phyloP scores from a whole-genome alignment of 2,329 filamentous ascomycete genomes.

The Trichoderma koningiopsis region DNA sequence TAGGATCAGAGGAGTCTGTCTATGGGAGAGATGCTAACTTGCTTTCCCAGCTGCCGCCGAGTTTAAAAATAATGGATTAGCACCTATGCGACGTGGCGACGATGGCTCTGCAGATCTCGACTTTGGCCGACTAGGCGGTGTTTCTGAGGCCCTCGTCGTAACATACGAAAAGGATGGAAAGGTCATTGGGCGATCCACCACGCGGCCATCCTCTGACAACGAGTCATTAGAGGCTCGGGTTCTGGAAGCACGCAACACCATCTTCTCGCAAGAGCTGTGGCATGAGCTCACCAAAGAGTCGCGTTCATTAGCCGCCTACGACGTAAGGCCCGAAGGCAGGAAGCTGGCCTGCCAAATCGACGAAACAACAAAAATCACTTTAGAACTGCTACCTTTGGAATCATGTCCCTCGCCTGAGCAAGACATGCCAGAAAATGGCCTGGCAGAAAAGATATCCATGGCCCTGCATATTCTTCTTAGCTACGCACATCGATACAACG shows the following conservation, averaged over 20 bases:
- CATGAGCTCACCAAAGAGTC: conserved; percentile 85
- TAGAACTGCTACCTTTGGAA: conserved; percentile 69
- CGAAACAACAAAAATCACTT: conserved; percentile 55
- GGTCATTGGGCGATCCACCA: conserved; percentile 58
- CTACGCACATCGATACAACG: conserved; percentile 76
- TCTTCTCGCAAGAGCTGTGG: conserved; percentile 86
- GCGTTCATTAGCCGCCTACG: conserved; percentile 69
- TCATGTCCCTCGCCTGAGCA: conserved; percentile 38
- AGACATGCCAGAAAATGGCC: conserved; percentile 45
- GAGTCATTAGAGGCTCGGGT: conserved; percentile 65
- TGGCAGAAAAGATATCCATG: conserved; percentile 68
- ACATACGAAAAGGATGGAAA: conserved; percentile 60
- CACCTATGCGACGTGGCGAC: conserved; percentile 72
- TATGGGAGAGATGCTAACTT: conserved; percentile 32
- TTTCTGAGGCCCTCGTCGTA: conserved; percentile 66
- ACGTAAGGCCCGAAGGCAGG: conserved; percentile 65
- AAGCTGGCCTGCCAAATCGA: conserved; percentile 58
- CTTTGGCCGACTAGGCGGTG: conserved; percentile 53
- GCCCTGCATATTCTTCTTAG: conserved; percentile 75
- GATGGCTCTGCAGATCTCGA: conserved; percentile 79
- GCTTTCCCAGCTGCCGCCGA: conserved; percentile 52
- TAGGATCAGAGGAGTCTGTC: neutral
- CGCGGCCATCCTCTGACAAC: conserved; percentile 58
- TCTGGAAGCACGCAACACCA: conserved; percentile 73
- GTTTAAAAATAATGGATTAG: conserved; percentile 72